A percentile compares a stretch with the other conserved stretches of the same genome.
Evolutionary conservation across 2,329 filamentous ascomycete species (phyloP).

Genomic region (Pseudogymnoascus sp.): DNA sequence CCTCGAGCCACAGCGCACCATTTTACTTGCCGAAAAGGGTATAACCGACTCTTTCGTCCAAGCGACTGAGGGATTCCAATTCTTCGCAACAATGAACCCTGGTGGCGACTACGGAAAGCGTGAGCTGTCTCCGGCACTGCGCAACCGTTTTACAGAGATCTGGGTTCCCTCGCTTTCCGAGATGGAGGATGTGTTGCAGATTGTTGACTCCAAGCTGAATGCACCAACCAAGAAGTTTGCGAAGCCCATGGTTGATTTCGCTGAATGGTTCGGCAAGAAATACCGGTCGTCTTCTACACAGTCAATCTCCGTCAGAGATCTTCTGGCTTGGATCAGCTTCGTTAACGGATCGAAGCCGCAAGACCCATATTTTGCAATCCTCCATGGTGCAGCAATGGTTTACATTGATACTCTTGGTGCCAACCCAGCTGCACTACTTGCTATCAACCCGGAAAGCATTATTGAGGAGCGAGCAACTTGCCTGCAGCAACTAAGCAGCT

Average conservation of each 20-base stretch:
- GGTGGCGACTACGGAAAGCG: conserved; percentile 98
- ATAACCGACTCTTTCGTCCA: conserved; percentile 72
- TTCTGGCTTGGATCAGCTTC: conserved; percentile 89
- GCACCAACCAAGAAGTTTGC: conserved; percentile 51
- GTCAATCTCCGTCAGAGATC: conserved; percentile 82
- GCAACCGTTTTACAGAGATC: conserved; percentile 97
- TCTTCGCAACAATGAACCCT: conserved; percentile 98
- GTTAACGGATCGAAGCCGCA: conserved; percentile 55
- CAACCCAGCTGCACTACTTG: conserved; percentile 82
- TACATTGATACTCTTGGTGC: conserved; percentile 94
- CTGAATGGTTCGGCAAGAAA: conserved; percentile 81
- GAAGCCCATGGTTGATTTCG: conserved; percentile 71
- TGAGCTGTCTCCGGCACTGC: conserved; percentile 86
- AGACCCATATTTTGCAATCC: conserved; percentile 40
- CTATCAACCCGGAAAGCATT: conserved; percentile 63
- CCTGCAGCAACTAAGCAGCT: conserved; percentile 59
- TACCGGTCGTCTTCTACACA: conserved; percentile 71
- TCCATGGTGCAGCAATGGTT: conserved; percentile 90
- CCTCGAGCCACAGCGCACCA: conserved; percentile 76
- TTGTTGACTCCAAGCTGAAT: conserved; percentile 69
- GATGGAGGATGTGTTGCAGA: conserved; percentile 77
- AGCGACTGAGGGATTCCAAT: conserved; percentile 77
- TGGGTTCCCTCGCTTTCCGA: conserved; percentile 91
- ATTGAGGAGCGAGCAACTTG: conserved; percentile 65
- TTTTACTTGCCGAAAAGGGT: conserved; percentile 91